Evolutionary conservation across 2,329 filamentous ascomycete genomes (phyloP).

Genomic region (Sporothrix variecibatus): DNA sequence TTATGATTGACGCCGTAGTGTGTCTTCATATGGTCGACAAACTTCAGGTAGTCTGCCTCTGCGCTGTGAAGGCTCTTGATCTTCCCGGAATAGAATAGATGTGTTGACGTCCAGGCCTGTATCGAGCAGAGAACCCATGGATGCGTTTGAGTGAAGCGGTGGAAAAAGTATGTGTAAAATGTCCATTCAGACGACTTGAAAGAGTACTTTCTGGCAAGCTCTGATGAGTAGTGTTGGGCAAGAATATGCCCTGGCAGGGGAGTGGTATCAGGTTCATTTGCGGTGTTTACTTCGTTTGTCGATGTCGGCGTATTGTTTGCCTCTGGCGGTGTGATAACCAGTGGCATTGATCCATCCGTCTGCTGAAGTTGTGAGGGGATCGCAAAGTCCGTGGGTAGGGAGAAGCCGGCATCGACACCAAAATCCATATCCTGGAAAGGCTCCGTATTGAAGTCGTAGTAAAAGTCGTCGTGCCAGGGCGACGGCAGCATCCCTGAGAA

Average conservation of each 20-base stretch:
- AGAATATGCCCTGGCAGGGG: conserved; percentile 6
- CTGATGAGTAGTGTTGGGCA: conserved; percentile 6
- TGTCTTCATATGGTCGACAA: not conserved
- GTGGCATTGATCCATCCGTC: not conserved
- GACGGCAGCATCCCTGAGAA: not conserved
- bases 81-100: conserved; percentile 11
- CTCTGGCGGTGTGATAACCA: not conserved
- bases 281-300: no score
- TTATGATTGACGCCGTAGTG: not conserved
- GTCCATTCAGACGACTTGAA: conserved; percentile 19
- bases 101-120: conserved; percentile 15
- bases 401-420: not conserved
- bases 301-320: not conserved
- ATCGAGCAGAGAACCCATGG: conserved; percentile 13
- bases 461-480: conserved; percentile 19
- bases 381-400: not conserved
- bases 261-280: not conserved
- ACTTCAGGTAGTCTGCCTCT: not conserved
- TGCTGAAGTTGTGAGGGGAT: not conserved
- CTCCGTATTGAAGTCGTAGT: conserved; percentile 17
- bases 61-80: not conserved
- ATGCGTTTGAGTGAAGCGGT: conserved; percentile 8
- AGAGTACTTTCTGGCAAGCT: conserved; percentile 16
- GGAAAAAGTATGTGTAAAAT: conserved; percentile 20
- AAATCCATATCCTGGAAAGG: conserved; percentile 12